phyloP scores from a whole-genome alignment of 768 basidiomycete genomes.

The Gloeostereum incarnatum region DNA sequence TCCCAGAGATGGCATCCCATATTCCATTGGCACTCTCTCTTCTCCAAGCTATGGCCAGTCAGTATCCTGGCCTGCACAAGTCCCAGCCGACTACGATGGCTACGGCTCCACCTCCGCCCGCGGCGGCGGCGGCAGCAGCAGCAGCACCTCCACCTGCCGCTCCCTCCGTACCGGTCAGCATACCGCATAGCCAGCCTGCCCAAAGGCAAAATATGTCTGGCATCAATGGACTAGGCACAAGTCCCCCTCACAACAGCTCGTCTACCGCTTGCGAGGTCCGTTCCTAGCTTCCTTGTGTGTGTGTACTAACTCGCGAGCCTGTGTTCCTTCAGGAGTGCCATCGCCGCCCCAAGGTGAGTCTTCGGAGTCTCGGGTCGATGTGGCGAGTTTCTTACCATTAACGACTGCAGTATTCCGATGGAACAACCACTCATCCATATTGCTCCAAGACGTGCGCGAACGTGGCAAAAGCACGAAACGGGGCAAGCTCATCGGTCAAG shows the following conservation, averaged over 20 bases:
- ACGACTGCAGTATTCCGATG: constrained; percentile 46
- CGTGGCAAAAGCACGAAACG: constrained; percentile 24
- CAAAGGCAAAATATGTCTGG: not conserved
- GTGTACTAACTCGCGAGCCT: too few species aligned
- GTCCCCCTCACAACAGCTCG: too few species aligned
- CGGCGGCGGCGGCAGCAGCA: constrained; percentile 15
- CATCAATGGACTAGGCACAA: too few species aligned
- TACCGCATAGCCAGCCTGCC: not conserved
- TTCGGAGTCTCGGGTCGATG: too few species aligned
- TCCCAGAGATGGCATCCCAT: constrained; percentile 26
- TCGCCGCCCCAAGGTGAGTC: constrained; percentile 44
- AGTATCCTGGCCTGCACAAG: constrained; percentile 26
- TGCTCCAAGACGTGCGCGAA: constrained; percentile 53
- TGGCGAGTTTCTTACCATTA: too few species aligned
- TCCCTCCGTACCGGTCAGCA: not conserved
- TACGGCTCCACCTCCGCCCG: constrained; percentile 16
- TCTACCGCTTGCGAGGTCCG: constrained; percentile 43
- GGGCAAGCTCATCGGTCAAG: constrained; percentile 6
- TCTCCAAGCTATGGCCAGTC: constrained; percentile 26
- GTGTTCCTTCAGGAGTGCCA: constrained; percentile 45
- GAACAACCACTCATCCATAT: constrained; percentile 44
- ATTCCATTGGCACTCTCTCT: constrained; percentile 37
- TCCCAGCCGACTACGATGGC: constrained; percentile 9
- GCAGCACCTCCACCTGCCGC: constrained; percentile 16
- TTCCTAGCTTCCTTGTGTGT: constrained; percentile 6